Conservation (phyloP, 2,329 filamentous ascomycete genomes). For the Cadophora sp. region DNA sequence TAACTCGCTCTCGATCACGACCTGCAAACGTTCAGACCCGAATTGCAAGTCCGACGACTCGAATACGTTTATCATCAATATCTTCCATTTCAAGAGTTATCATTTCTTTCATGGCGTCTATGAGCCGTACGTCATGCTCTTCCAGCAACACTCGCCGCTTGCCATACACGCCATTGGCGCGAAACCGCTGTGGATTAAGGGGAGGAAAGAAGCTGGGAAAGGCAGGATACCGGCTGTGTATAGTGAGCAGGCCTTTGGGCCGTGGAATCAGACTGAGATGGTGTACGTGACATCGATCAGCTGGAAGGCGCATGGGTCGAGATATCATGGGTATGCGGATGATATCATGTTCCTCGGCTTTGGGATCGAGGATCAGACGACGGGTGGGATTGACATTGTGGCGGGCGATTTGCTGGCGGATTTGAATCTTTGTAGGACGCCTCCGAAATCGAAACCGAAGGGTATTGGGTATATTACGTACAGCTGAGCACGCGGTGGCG, state of each 20-base stretch:
- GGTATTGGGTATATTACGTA: conserved; percentile 11
- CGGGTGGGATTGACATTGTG: conserved; percentile 58
- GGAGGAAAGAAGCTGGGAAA: conserved; percentile 48
- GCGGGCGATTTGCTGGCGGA: conserved; percentile 57
- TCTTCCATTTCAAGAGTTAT: conserved; percentile 62
- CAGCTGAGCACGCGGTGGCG: neutral
- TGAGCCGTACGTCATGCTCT: conserved; percentile 62
- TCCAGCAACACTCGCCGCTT: conserved; percentile 56
- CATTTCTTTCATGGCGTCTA: conserved; percentile 58
- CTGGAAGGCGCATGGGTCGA: conserved; percentile 56
- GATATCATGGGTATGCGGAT: conserved; percentile 63
- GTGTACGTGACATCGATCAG: conserved; percentile 63
- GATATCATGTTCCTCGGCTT: conserved; percentile 62
- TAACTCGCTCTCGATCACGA: conserved; percentile 62
- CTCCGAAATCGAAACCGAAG: neutral
- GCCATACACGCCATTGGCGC: conserved; percentile 56
- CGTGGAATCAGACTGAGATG: conserved; percentile 56
- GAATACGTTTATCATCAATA: conserved; percentile 62
- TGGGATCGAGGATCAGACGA: conserved; percentile 59
- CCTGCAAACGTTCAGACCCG: conserved; percentile 57
- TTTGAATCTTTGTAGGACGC: conserved; percentile 47
- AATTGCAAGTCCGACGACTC: conserved; percentile 50
- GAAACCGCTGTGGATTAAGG: conserved; percentile 62
- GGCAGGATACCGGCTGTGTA: conserved; percentile 30
- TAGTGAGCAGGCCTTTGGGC: neutral